These are phyloP conservation scores for Saturnispora hagleri DNA, from an alignment of 805 yeast species.

Conservation along the genomic window DNA sequence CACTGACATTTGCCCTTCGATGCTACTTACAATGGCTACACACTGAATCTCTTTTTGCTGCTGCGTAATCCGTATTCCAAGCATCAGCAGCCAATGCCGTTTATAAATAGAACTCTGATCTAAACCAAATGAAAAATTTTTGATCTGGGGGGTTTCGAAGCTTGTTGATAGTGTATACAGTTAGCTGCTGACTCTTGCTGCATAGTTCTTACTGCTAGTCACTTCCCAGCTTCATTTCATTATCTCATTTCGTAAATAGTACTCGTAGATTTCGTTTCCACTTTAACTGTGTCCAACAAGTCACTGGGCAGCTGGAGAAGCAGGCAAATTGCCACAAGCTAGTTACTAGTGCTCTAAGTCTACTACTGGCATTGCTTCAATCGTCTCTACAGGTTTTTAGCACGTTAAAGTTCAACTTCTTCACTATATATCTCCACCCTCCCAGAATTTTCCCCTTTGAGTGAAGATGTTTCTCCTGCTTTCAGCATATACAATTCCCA, in stretches of 20 bases:
- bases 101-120: background rate
- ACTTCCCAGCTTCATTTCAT: background rate
- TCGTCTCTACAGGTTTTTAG: background rate
- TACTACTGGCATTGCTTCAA: background rate
- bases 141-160: background rate
- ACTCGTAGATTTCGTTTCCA: background rate
- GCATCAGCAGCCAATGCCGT: background rate
- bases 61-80: background rate
- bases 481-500: background rate
- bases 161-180: background rate
- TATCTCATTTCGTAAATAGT: background rate
- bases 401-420: background rate
- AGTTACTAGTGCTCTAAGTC: background rate
- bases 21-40: background rate
- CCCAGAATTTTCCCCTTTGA: background rate
- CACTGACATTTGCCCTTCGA: background rate
- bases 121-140: background rate
- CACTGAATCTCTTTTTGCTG: background rate
- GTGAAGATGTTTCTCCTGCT: background rate
- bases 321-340: background rate
- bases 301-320: background rate
- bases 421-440: background rate
- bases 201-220: background rate
- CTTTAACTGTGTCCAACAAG: background rate
- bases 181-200: background rate